phyloP scores from a whole-genome alignment of 2,329 filamentous ascomycete species.

The Coccinonectria pachysandricola region DNA sequence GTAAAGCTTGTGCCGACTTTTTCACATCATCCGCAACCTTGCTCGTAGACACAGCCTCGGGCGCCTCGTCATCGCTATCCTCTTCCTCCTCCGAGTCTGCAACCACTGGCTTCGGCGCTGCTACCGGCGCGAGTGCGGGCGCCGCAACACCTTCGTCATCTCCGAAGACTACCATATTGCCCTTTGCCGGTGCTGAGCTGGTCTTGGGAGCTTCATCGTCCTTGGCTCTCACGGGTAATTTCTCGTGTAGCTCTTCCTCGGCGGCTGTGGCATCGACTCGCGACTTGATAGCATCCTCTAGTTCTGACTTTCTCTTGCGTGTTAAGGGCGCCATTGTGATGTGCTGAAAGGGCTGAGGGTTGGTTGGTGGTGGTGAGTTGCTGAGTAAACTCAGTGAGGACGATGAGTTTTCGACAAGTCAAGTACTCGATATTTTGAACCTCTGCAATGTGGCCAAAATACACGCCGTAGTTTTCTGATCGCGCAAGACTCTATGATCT shows the following conservation, averaged over 20 bases:
- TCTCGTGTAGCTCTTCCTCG: constrained; percentile 15
- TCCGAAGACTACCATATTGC: constrained; percentile 24
- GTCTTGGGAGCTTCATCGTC: constrained; percentile 12
- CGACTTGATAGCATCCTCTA: constrained; percentile 9
- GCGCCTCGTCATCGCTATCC: constrained; percentile 43
- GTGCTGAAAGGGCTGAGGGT: constrained; percentile 1
- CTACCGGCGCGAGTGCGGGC: constrained; percentile 3
- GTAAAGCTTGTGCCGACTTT: constrained; percentile 35
- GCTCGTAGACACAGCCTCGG: constrained; percentile 47
- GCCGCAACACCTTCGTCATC: constrained; percentile 23
- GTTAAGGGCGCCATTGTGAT: constrained; percentile 14
- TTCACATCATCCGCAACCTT: constrained; percentile 36
- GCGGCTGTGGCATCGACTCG: constrained; percentile 4
- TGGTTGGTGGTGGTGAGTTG: constrained; percentile 3
- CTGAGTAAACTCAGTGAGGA: constrained; percentile 2
- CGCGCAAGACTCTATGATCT: no score
- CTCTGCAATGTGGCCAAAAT: no score
- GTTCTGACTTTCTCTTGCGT: constrained; percentile 21
- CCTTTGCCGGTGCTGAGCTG: constrained; percentile 10
- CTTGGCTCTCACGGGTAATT: constrained; percentile 26
- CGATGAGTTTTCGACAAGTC: no score
- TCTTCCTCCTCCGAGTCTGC: constrained; percentile 25
- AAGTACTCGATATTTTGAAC: no score
- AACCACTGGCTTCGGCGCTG: constrained; percentile 6
- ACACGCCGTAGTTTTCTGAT: no score